Percentiles rank a stretch among this genome's conserved stretches.
Evolutionary conservation across 2,329 filamentous ascomycete genomes (phyloP).

Genomic region (Colletotrichum lini): DNA sequence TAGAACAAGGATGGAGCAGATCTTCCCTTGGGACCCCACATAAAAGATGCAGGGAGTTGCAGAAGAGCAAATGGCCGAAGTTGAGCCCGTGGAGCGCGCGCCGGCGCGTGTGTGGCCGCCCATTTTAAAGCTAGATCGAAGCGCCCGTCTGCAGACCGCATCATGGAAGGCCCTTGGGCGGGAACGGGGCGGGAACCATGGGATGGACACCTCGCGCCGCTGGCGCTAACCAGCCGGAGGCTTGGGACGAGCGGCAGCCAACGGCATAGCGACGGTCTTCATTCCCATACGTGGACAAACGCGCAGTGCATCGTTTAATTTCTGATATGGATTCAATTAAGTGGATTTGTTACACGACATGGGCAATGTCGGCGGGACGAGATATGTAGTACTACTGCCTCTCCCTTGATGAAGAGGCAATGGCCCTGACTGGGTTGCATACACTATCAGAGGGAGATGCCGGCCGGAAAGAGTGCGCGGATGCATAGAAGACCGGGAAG

Average conservation of each 20-base stretch:
- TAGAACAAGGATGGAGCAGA: slow-evolving; percentile 38
- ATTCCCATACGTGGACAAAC: neutral
- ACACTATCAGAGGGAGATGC: slow-evolving; percentile 18
- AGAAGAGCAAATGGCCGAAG: slow-evolving; percentile 29
- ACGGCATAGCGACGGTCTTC: slow-evolving; percentile 9
- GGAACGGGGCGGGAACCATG: slow-evolving; percentile 38
- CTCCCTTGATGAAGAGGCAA: neutral
- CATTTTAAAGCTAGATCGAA: slow-evolving; percentile 29
- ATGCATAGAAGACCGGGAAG: slow-evolving; percentile 19
- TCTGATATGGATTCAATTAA: slow-evolving; percentile 2
- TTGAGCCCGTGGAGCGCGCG: slow-evolving; percentile 23
- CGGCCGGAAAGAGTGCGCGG: neutral
- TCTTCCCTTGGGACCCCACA: slow-evolving; percentile 29
- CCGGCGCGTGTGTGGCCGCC: slow-evolving; percentile 23
- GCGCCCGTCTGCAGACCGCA: slow-evolving; percentile 20
- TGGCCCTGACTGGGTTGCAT: slow-evolving; percentile 23
- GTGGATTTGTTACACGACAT: slow-evolving; percentile 27
- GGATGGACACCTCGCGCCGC: slow-evolving; percentile 35
- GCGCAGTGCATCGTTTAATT: slow-evolving; percentile 1
- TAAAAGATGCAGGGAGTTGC: slow-evolving; percentile 35
- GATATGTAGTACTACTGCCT: slow-evolving; percentile 25
- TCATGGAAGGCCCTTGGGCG: slow-evolving; percentile 41
- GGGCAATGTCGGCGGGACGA: slow-evolving; percentile 23
- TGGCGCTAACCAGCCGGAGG: slow-evolving; percentile 26
- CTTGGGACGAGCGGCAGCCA: slow-evolving; percentile 30